Evolutionary conservation across 2,329 filamentous ascomycete genomes (phyloP).

Genomic region (Pseudonectria buxi): DNA sequence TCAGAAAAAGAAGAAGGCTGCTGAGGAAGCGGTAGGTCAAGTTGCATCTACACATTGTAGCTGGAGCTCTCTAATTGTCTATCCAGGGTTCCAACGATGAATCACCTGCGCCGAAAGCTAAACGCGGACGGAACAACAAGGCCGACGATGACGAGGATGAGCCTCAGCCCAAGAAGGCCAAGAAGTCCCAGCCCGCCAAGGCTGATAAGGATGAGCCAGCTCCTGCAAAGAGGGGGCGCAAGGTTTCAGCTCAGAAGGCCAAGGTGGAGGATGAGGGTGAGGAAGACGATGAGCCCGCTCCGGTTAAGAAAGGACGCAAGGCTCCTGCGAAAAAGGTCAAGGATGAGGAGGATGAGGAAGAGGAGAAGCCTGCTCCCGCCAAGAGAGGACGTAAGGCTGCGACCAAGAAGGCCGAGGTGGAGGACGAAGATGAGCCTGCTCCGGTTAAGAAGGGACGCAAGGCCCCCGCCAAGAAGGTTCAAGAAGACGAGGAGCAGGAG

Average conservation of each 20-base stretch:
- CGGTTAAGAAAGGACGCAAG: constrained; percentile 6
- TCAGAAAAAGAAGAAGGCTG: constrained; percentile 29
- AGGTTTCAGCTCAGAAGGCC: constrained; percentile 4
- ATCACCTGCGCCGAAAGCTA: constrained; percentile 26
- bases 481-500: constrained; percentile 11
- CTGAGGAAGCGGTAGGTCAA: constrained; percentile 13
- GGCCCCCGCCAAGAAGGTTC: constrained; percentile 11
- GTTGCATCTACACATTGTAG: constrained; percentile 3
- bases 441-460: constrained; percentile 13
- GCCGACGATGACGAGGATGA: constrained; percentile 28
- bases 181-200: constrained; percentile 22
- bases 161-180: constrained; percentile 30
- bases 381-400: constrained; percentile 22
- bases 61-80: constrained; percentile 9
- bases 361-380: constrained; percentile 14
- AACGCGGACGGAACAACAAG: constrained; percentile 31
- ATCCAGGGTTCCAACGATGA: constrained; percentile 22
- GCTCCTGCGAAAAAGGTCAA: constrained; percentile 8
- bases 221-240: constrained; percentile 22
- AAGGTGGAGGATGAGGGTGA: constrained; percentile 16
- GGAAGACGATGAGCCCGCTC: constrained; percentile 5
- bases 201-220: constrained; percentile 16
- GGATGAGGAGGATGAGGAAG: constrained; percentile 9
- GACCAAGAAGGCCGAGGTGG: constrained; percentile 13
- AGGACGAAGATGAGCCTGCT: constrained; percentile 14